Evolutionary conservation across 106 monocot species (phyloP).

Genomic region (Acorus calamus): DNA sequence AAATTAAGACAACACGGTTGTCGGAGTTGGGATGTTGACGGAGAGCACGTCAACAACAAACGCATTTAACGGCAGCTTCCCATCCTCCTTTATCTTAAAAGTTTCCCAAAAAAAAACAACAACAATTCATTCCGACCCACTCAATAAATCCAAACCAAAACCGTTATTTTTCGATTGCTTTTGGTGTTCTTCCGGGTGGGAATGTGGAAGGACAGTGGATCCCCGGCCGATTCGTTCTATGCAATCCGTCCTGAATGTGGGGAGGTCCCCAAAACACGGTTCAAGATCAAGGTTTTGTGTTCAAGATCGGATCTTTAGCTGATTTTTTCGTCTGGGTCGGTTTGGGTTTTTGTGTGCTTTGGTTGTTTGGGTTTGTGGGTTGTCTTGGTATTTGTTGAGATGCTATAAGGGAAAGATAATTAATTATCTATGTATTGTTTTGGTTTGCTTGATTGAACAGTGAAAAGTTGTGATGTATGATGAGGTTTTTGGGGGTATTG

Average conservation of each 20-base stretch:
- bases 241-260: constrained; percentile 45
- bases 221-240: constrained; percentile 47
- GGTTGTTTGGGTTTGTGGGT: neutral
- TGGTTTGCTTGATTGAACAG: too few relatives aligned
- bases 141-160: too few relatives aligned
- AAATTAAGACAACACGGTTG: too few relatives aligned
- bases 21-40: too few relatives aligned
- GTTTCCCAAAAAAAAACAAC: too few relatives aligned
- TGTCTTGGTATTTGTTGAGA: neutral
- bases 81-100: too few relatives aligned
- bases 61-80: too few relatives aligned
- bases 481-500: neutral
- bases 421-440: neutral
- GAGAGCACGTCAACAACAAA: too few relatives aligned
- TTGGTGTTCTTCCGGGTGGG: constrained; percentile 2
- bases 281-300: constrained; percentile 64
- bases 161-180: neutral
- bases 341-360: neutral
- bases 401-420: neutral
- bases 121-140: too few relatives aligned
- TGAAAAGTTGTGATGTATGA: too few relatives aligned
- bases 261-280: constrained; percentile 54
- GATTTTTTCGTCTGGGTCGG: neutral
- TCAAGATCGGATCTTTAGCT: neutral
- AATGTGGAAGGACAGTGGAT: constrained; percentile 44